Conservation (phyloP, 208 protist species). For the Wallacemonas sp. region DNA sequence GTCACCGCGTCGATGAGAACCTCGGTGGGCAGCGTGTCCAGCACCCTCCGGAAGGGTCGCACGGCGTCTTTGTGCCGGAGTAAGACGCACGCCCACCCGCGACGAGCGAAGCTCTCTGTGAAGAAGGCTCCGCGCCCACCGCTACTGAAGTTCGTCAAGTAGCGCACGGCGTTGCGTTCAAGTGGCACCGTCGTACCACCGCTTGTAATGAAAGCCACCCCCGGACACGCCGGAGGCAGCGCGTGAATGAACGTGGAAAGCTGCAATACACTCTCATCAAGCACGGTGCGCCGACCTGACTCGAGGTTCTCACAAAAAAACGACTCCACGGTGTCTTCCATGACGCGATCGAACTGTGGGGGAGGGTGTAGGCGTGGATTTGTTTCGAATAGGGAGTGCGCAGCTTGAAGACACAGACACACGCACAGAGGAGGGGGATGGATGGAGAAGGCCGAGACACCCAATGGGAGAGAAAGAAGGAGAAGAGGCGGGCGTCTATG, state of each 20-base stretch:
- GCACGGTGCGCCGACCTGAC: conserved; percentile 6
- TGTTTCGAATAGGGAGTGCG: neutral
- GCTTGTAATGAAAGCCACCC: conserved; percentile 77
- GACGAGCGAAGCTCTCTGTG: conserved; percentile 54
- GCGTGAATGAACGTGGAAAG: conserved; percentile 29
- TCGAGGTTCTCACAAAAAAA: conserved; percentile 72
- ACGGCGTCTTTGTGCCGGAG: conserved; percentile 55
- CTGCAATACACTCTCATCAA: conserved; percentile 27
- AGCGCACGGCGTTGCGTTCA: conserved; percentile 85
- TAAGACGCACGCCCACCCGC: conserved; percentile 72
- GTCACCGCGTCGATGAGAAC: conserved; percentile 38
- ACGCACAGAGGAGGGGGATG: neutral
- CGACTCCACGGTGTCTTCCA: conserved; percentile 17
- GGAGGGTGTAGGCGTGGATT: neutral
- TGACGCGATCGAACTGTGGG: neutral
- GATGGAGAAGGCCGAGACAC: no score
- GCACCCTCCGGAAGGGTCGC: conserved; percentile 52
- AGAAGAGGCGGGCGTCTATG: no score
- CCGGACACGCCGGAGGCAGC: conserved; percentile 26
- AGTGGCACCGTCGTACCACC: conserved; percentile 77
- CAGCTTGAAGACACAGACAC: neutral
- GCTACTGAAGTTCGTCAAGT: conserved; percentile 83
- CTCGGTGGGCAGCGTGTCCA: conserved; percentile 44
- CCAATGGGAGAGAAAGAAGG: no score
- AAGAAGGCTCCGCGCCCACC: conserved; percentile 73